These are phyloP conservation scores for Bacidia gigantensis DNA, from an alignment of 495 filamentous ascomycete species.

Conservation along the genomic window DNA sequence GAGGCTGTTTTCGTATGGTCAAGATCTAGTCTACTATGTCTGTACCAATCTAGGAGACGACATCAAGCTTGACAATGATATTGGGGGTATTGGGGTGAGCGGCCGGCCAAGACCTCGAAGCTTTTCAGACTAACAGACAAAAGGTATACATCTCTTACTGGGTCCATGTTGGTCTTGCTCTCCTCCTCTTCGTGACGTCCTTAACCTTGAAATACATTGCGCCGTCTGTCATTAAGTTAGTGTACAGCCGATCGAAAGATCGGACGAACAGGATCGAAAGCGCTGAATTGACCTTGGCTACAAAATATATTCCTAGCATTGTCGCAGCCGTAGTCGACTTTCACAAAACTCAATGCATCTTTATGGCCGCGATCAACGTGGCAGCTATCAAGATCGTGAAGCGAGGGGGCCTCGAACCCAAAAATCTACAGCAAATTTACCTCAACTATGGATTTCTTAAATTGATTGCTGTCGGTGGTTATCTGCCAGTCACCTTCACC, in stretches of 20 bases:
- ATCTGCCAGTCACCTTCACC: conserved; percentile 15
- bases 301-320: conserved; percentile 8
- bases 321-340: conserved; percentile 12
- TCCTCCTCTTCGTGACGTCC: conserved; percentile 6
- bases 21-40: too few species aligned
- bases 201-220: conserved; percentile 8
- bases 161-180: conserved; percentile 13
- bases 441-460: conserved; percentile 11
- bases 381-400: conserved; percentile 9
- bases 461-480: conserved; percentile 13
- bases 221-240: neutral
- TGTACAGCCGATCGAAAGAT: neutral
- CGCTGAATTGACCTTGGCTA: neutral
- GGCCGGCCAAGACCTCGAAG: neutral
- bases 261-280: neutral
- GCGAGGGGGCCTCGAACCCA: conserved; percentile 10
- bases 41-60: too few species aligned
- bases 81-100: neutral
- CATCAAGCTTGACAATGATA: neutral
- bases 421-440: conserved; percentile 13
- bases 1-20: too few species aligned
- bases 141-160: conserved; percentile 15
- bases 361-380: conserved; percentile 17
- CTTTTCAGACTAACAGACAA: neutral
- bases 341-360: conserved; percentile 19